These are phyloP conservation scores for Panicum hallii DNA, from an alignment of 202 grass and related monocot species.

Conservation along the genomic window DNA sequence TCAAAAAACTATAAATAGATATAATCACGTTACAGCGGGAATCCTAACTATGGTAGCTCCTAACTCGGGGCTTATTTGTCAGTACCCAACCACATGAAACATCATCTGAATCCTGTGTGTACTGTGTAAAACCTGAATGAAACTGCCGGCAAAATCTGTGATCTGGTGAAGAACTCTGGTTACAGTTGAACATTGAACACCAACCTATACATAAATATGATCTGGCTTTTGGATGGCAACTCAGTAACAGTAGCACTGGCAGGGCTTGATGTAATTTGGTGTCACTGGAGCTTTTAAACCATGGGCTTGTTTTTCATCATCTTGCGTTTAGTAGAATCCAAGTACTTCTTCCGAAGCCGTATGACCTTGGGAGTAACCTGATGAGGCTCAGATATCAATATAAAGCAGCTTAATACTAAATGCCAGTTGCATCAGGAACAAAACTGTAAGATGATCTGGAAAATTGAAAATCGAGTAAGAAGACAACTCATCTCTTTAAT, in stretches of 20 bases:
- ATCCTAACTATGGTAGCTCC: constrained; percentile 35
- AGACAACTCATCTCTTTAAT: constrained; percentile 8
- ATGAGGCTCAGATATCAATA: constrained; percentile 41
- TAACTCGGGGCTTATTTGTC: constrained; percentile 37
- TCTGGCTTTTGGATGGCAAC: constrained; percentile 30
- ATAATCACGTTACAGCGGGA: background rate
- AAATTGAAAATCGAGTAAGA: constrained; percentile 1
- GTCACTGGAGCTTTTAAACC: constrained; percentile 47
- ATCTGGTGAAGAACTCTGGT: constrained; percentile 16
- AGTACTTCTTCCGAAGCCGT: constrained; percentile 91
- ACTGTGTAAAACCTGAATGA: constrained; percentile 27
- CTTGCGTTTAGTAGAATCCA: constrained; percentile 91
- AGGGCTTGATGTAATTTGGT: constrained; percentile 40
- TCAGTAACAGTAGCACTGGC: background rate
- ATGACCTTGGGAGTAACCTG: constrained; percentile 98
- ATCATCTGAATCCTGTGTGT: background rate
- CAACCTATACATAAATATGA: constrained; percentile 51
- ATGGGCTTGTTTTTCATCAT: constrained; percentile 93
- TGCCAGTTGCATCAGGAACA: background rate
- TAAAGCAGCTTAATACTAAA: constrained; percentile 34
- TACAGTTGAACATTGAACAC: constrained; percentile 31
- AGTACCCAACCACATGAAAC: background rate
- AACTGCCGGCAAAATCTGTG: background rate
- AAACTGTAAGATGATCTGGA: background rate
- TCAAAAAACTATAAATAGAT: constrained; percentile 23